Percentiles rank a stretch among this genome's conserved stretches.
Evolutionary conservation across 2,329 filamentous ascomycete genomes (phyloP).

Genomic region (Fusarium newnesense): DNA sequence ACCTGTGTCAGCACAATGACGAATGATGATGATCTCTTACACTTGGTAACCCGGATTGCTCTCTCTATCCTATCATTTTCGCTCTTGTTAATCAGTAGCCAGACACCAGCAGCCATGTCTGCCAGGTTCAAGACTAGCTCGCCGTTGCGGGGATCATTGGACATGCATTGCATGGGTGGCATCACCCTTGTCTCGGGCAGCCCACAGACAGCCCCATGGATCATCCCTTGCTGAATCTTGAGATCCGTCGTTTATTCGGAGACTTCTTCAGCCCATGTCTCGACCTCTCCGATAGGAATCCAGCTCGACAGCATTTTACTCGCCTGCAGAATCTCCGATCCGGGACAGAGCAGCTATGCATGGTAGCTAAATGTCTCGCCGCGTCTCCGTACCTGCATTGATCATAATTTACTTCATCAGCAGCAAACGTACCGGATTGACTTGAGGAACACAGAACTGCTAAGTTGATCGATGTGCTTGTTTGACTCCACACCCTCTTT

Average conservation of each 20-base stretch:
- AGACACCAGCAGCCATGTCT: not conserved
- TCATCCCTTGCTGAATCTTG: slow-evolving; percentile 21
- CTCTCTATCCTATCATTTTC: not conserved
- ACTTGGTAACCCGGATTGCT: not conserved
- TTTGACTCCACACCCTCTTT: not conserved
- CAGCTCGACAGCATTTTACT: slow-evolving; percentile 21
- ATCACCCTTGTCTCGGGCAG: slow-evolving; percentile 25
- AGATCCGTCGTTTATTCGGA: slow-evolving; percentile 35
- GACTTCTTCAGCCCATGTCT: slow-evolving; percentile 40
- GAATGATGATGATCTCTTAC: slow-evolving; percentile 14
- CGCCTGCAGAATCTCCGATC: not conserved
- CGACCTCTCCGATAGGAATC: slow-evolving; percentile 16
- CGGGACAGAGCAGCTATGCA: slow-evolving; percentile 8
- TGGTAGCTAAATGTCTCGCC: slow-evolving; percentile 21
- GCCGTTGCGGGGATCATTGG: not conserved
- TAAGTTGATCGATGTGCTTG: not conserved
- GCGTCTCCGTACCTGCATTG: slow-evolving; percentile 17
- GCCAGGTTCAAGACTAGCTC: not conserved
- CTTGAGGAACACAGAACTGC: not conserved
- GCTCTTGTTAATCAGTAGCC: not conserved
- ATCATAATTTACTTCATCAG: not conserved
- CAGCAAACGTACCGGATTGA: not conserved
- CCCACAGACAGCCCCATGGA: slow-evolving; percentile 15
- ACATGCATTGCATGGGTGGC: slow-evolving; percentile 8
- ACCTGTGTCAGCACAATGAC: slow-evolving; percentile 13